Evolutionary conservation across 495 filamentous ascomycete genomes (phyloP), one percentile per base, ranked within the genome.

Genomic region (Aspergillus incahuasiensis): DNA sequence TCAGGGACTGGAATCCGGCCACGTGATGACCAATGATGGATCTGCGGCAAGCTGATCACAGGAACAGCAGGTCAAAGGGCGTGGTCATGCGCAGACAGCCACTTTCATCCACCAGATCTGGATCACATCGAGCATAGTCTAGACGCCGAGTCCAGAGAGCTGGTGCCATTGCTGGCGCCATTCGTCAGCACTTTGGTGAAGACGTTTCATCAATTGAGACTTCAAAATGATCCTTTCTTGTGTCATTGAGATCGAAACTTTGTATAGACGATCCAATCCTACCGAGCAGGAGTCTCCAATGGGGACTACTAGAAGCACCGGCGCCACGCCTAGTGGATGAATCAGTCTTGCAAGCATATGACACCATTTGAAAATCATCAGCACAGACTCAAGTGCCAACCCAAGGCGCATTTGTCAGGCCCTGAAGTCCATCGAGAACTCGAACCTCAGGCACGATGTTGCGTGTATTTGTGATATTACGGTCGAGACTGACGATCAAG

Each of bases 21-120:
- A 69, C 67, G 67, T 69, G 67, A 69, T 65, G 64, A 52, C 38
- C 59, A 13, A 49, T 8, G 25, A 28, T 2, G 6, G 32, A 58
- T 54, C 58, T 60, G 13, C 57, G 54, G 57, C 63, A 35, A 65
- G 59, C 63, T 62, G 62, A 64, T 58, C 62, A 35, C 32, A 35
- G 4, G 32, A 35, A 35, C 32, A 35, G 8, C 32, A 35, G 32
- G 32, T 11, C 12, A 35, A 35, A 11, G 32, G 32, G 12, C 32
- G 32, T 35, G 32, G 32, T 35, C 32, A 35, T 35, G 32, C 32
- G 32, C 6, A 35, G 32, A 35, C 32, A 35, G 32, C 32, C 32
- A 35, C 32, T 28, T 28, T 8, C 25, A 28, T 28, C 25, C 25
- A 49, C 20, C 6, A 9, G 13, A 38, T 39, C 48, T 25, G 25